These are phyloP conservation scores for Penstemon eatonii DNA, from an alignment of 257 asterid genomes.

Conservation along the genomic window DNA sequence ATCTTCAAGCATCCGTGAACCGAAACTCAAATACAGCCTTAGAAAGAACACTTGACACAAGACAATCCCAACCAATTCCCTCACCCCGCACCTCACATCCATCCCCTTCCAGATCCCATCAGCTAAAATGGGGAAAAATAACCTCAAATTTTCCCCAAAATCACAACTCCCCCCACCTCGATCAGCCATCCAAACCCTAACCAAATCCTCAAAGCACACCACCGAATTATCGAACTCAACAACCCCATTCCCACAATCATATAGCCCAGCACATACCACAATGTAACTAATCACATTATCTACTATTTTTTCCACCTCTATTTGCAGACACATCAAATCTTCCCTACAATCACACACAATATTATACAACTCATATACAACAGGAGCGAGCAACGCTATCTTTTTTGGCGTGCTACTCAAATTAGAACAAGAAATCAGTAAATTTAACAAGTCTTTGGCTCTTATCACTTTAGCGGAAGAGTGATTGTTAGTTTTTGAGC, in stretches of 20 bases:
- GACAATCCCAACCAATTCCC: constrained; percentile 59
- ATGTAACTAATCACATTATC: constrained; percentile 49
- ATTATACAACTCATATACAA: constrained; percentile 54
- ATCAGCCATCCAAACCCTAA: constrained; percentile 71
- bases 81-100: constrained; percentile 36
- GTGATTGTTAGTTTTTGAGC: constrained; percentile 29
- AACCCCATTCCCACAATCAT: constrained; percentile 38
- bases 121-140: constrained; percentile 58
- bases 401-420: constrained; percentile 53
- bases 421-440: constrained; percentile 56
- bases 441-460: constrained; percentile 67
- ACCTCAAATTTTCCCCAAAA: constrained; percentile 46
- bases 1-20: constrained; percentile 34
- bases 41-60: constrained; percentile 65
- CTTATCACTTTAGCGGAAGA: constrained; percentile 35
- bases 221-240: constrained; percentile 37
- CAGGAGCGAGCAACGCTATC: constrained; percentile 76
- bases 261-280: constrained; percentile 43
- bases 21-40: constrained; percentile 51
- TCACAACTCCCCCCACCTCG: constrained; percentile 47
- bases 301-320: constrained; percentile 50
- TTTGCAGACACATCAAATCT: constrained; percentile 34
- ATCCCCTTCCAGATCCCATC: constrained; percentile 40
- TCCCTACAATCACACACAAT: constrained; percentile 35
- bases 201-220: constrained; percentile 66